Conservation (phyloP, 2,329 filamentous ascomycete species). For the Fusarium brachygibbosum region DNA sequence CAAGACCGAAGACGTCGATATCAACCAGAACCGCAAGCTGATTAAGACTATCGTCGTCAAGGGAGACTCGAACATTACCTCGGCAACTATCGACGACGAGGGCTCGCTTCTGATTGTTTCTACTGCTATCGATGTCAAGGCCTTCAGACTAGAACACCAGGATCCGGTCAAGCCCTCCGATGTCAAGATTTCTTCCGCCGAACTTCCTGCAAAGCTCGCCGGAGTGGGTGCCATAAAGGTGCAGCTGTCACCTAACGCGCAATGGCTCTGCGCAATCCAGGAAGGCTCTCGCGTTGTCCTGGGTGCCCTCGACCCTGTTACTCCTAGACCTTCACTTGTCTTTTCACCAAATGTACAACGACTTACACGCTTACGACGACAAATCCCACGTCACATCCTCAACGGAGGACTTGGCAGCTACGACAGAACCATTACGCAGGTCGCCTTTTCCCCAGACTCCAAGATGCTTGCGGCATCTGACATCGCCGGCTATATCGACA, state of each 20-base stretch:
- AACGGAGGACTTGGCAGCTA: slow-evolving; percentile 81
- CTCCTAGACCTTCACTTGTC: slow-evolving; percentile 38
- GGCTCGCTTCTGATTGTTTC: slow-evolving; percentile 82
- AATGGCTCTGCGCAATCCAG: slow-evolving; percentile 76
- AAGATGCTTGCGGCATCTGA: slow-evolving; percentile 84
- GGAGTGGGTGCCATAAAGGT: slow-evolving; percentile 76
- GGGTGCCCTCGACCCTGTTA: slow-evolving; percentile 48
- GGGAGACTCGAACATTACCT: slow-evolving; percentile 87
- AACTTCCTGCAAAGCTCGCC: slow-evolving; percentile 69
- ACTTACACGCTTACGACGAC: slow-evolving; percentile 66
- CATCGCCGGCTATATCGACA: slow-evolving; percentile 87
- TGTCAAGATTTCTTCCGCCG: slow-evolving; percentile 78
- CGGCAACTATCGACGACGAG: slow-evolving; percentile 76
- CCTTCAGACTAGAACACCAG: slow-evolving; percentile 76
- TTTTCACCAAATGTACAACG: slow-evolving; percentile 58
- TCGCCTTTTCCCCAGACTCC: slow-evolving; percentile 85
- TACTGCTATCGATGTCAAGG: slow-evolving; percentile 79
- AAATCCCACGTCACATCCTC: slow-evolving; percentile 66
- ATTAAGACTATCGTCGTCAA: slow-evolving; percentile 76
- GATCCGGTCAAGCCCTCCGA: slow-evolving; percentile 66
- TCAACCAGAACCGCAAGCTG: slow-evolving; percentile 71
- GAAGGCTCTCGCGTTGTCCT: slow-evolving; percentile 71
- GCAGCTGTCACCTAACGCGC: slow-evolving; percentile 76
- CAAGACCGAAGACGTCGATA: slow-evolving; percentile 57
- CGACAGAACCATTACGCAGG: slow-evolving; percentile 78